Evolutionary conservation across 305 asterid species (phyloP).

Genomic region (Caryopteris hybrid): DNA sequence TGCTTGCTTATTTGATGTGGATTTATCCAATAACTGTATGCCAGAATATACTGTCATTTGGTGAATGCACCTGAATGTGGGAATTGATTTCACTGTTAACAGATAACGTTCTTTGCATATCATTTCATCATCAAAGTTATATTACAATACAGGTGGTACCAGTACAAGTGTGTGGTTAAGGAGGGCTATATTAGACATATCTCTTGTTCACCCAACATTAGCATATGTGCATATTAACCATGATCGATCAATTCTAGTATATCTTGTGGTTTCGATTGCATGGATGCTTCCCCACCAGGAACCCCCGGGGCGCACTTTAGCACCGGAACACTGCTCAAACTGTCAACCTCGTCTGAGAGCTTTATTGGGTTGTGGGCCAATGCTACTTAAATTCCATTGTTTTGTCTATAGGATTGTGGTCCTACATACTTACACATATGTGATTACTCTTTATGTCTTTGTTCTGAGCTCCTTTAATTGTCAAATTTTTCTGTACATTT

Average conservation of each 20-base stretch:
- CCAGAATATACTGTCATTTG: not conserved
- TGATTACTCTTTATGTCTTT: conserved; percentile 37
- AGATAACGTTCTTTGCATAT: too few relatives aligned
- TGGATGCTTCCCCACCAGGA: not conserved
- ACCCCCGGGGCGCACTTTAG: conserved; percentile 13
- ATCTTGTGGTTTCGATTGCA: not conserved
- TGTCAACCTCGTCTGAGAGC: conserved; percentile 46
- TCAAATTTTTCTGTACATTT: conserved; percentile 28
- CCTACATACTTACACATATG: conserved; percentile 29
- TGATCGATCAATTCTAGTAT: not conserved
- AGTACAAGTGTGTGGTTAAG: not conserved
- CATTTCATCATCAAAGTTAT: too few relatives aligned
- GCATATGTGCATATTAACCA: not conserved
- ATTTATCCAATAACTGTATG: not conserved
- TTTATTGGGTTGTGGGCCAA: conserved; percentile 43
- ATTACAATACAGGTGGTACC: not conserved
- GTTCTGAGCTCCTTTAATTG: conserved; percentile 32
- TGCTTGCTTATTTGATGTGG: not conserved
- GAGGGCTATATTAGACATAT: not conserved
- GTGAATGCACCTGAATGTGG: too few relatives aligned
- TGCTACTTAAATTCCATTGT: conserved; percentile 46
- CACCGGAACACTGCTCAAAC: conserved; percentile 31
- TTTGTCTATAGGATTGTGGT: conserved; percentile 38
- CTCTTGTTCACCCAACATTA: not conserved
- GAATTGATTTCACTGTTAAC: too few relatives aligned